These are phyloP conservation scores for Delitschia confertaspora DNA, from an alignment of 495 filamentous ascomycete species.

Conservation along the genomic window DNA sequence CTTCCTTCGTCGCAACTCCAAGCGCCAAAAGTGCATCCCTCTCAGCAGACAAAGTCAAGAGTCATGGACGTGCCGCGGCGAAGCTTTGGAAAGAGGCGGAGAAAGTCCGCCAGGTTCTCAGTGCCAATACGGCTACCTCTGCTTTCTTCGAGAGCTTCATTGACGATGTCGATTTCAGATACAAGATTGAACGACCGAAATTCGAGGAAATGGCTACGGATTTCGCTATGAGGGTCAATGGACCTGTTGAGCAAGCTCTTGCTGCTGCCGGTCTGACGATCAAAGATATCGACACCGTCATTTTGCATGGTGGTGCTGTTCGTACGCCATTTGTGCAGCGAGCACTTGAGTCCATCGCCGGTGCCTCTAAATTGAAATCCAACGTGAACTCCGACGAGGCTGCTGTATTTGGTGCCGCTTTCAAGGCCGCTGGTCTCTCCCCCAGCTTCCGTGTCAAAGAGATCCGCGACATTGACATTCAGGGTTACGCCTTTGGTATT, in stretches of 20 bases:
- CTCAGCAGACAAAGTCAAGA: slow-evolving; percentile 48
- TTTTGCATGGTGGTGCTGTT: slow-evolving; percentile 84
- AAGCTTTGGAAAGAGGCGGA: slow-evolving; percentile 90
- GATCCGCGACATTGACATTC: slow-evolving; percentile 67
- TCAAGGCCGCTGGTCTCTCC: slow-evolving; percentile 83
- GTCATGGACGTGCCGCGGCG: slow-evolving; percentile 74
- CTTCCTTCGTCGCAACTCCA: slow-evolving; percentile 61
- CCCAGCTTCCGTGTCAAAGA: slow-evolving; percentile 96
- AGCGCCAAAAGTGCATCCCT: slow-evolving; percentile 60
- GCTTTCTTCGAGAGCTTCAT: slow-evolving; percentile 80
- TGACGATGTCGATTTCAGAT: slow-evolving; percentile 85
- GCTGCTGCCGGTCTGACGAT: slow-evolving; percentile 61
- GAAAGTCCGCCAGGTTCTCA: slow-evolving; percentile 77
- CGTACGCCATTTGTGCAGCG: slow-evolving; percentile 93
- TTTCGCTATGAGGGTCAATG: slow-evolving; percentile 57
- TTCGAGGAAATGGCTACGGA: slow-evolving; percentile 75
- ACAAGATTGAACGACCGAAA: slow-evolving; percentile 70
- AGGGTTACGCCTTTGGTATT: slow-evolving; percentile 62
- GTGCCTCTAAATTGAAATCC: slow-evolving; percentile 68
- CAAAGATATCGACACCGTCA: slow-evolving; percentile 75
- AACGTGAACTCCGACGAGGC: slow-evolving; percentile 98
- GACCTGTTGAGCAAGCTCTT: slow-evolving; percentile 66
- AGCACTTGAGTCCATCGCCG: slow-evolving; percentile 67
- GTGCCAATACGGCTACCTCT: slow-evolving; percentile 77
- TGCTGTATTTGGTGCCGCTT: slow-evolving; percentile 92